A percentile compares a stretch with the other conserved stretches of the same genome.
Conservation (phyloP, 2,329 filamentous ascomycete genomes). For the Beauveria rudraprayagi region DNA sequence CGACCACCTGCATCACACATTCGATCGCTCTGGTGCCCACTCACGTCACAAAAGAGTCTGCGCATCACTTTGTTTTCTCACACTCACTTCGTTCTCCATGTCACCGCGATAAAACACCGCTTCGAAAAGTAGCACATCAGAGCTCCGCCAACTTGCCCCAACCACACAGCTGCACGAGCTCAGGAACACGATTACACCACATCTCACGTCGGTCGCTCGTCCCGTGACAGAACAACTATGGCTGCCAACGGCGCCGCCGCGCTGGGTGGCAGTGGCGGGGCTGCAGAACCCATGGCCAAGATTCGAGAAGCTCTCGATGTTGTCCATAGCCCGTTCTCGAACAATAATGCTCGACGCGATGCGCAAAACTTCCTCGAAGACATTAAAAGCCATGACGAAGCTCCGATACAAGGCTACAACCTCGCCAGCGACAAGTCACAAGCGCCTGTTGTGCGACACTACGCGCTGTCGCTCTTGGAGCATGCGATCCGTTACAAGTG, state of each 20-base stretch:
- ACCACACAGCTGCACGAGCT: neutral
- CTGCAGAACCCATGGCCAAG: constrained; percentile 46
- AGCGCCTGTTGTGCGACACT: constrained; percentile 79
- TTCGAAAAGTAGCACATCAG: constrained; percentile 1
- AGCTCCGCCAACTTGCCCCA: neutral
- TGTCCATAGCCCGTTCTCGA: constrained; percentile 74
- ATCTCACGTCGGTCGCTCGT: constrained; percentile 3
- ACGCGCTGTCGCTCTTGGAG: constrained; percentile 85
- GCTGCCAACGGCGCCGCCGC: constrained; percentile 30
- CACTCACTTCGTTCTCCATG: constrained; percentile 8
- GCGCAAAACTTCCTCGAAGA: constrained; percentile 81
- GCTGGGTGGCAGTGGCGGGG: constrained; percentile 26
- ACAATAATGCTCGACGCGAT: constrained; percentile 72
- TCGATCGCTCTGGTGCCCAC: neutral
- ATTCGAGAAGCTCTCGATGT: constrained; percentile 82
- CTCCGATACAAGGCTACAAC: constrained; percentile 75
- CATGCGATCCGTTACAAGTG: constrained; percentile 82
- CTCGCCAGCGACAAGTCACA: constrained; percentile 71
- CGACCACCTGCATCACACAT: neutral
- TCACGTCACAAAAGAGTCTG: neutral
- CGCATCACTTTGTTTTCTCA: constrained; percentile 3
- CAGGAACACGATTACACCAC: neutral
- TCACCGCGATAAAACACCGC: constrained; percentile 9
- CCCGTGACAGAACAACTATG: constrained; percentile 20
- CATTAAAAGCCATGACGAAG: constrained; percentile 70